Evolutionary conservation across 2,329 filamentous ascomycete genomes (phyloP).

Genomic region (Fonsecaea monophora): DNA sequence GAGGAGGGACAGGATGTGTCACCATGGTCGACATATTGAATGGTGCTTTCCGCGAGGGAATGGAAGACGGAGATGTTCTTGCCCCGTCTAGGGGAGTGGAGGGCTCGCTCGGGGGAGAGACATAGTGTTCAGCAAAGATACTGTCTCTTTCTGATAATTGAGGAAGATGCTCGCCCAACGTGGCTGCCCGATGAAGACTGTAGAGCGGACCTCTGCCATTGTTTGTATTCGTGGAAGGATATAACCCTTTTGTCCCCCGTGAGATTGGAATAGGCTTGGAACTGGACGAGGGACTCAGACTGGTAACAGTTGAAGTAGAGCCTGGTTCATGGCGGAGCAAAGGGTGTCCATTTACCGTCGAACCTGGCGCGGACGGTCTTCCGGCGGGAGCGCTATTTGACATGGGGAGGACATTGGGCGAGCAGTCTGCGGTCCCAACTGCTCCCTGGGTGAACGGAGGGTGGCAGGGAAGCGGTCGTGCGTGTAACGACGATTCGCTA

Average conservation of each 20-base stretch:
- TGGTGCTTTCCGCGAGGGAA: slow-evolving; percentile 24
- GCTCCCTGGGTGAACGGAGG: slow-evolving; percentile 5
- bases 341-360: slow-evolving; percentile 44
- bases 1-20: slow-evolving; percentile 30
- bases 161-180: slow-evolving; percentile 47
- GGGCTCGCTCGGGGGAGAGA: slow-evolving; percentile 54
- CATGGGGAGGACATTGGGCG: slow-evolving; percentile 61
- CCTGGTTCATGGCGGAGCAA: slow-evolving; percentile 45
- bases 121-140: slow-evolving; percentile 69
- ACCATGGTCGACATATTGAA: slow-evolving; percentile 33
- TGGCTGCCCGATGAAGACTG: slow-evolving; percentile 31
- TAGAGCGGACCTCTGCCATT: slow-evolving; percentile 28
- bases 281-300: slow-evolving; percentile 40
- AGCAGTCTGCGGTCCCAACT: slow-evolving; percentile 28
- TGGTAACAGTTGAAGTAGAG: slow-evolving; percentile 38
- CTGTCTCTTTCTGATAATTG: slow-evolving; percentile 68
- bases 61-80: slow-evolving; percentile 23
- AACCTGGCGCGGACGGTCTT: slow-evolving; percentile 50
- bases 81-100: slow-evolving; percentile 24
- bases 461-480: slow-evolving; percentile 28
- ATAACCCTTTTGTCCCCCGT: slow-evolving; percentile 38
- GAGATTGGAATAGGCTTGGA: slow-evolving; percentile 48
- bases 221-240: slow-evolving; percentile 24
- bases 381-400: slow-evolving; percentile 57
- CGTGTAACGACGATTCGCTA: slow-evolving; percentile 39